Evolutionary conservation across 2,329 filamentous ascomycete genomes (phyloP), one percentile per base, ranked within the genome.

Genomic region (Colletotrichum nymphaeae): DNA sequence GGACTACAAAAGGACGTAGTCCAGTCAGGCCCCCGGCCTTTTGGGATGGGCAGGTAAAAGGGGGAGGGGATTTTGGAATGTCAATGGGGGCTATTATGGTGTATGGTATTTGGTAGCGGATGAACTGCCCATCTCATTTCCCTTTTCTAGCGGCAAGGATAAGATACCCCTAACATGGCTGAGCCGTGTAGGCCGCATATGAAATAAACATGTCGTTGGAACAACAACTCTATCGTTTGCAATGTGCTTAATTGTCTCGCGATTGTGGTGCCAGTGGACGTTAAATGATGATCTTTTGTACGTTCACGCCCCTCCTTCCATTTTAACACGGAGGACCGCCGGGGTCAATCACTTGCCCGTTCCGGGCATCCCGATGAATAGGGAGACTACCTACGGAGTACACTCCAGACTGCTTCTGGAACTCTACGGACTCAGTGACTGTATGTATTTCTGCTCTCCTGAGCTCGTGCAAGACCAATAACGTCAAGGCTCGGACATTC

Each of bases 121-220:
- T 57, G 35, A 62, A 49, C 62, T 66, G 35, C 62, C 42, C 42
- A 49, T 49, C 55, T 37, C 46, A 66, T 57, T 57, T 30, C 53
- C 42, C n/a, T 28, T 12, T 46, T 63, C 63, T 14, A 11, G 28
- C 49, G 56, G 46, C 55, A 49, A 59, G 60, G 32, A 66, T 35
- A 62, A n/a, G 67, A 73, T 73, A 73, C 67, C 71, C 67, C 67
- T 73, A 70, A 60, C 49, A 71, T 73, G 71, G 71, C 71, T 66
- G 71, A 52, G 71, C 71, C 67, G 62, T 66, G 35, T 62, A 70
- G 71, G 56, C 49, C 67, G 56, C 67, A 66, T 49, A 73, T 63
- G n/a, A 49, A 69, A 60, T 53, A 63, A 55, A 35, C 46, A 35
- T 37, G 67, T 66, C 60, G 67, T 66, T 65, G 67, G 60, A 66